Conservation (phyloP, 306 rosid species). For the Inga leiocalycina region DNA sequence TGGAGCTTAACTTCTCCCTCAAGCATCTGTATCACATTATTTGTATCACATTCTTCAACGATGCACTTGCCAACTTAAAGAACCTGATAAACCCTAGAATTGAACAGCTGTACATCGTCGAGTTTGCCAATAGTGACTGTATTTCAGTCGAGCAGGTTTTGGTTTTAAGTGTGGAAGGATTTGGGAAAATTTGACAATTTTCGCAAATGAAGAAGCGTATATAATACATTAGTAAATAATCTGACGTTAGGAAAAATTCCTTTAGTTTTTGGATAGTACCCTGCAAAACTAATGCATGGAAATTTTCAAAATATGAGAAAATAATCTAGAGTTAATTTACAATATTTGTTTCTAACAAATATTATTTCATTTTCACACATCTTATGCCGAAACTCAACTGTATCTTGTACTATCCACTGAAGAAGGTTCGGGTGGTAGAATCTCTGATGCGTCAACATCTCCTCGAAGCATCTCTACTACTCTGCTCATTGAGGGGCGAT, state of each 20-base stretch:
- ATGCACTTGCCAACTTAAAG: neutral
- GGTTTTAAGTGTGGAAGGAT: neutral
- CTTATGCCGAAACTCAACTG: neutral
- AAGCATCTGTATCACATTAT: neutral
- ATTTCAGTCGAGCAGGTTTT: neutral
- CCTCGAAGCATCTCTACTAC: constrained; percentile 29
- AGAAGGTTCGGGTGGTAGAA: neutral
- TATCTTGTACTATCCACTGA: neutral
- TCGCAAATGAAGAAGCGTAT: neutral
- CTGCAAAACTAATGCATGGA: neutral
- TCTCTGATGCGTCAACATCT: neutral
- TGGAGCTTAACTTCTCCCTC: too few species aligned
- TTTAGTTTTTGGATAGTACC: neutral
- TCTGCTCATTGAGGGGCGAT: constrained; percentile 26
- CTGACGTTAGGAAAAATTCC: neutral
- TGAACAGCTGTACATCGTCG: neutral
- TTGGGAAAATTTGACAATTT: neutral
- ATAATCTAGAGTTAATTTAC: neutral
- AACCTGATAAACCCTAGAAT: neutral
- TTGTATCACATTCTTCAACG: too few species aligned
- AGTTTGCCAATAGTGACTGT: neutral
- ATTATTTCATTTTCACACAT: neutral
- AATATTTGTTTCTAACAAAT: neutral
- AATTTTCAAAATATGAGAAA: neutral
- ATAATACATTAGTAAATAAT: neutral